Evolutionary conservation across 2,329 filamentous ascomycete genomes (phyloP).

Genomic region (Apiospora kogelbergensis): DNA sequence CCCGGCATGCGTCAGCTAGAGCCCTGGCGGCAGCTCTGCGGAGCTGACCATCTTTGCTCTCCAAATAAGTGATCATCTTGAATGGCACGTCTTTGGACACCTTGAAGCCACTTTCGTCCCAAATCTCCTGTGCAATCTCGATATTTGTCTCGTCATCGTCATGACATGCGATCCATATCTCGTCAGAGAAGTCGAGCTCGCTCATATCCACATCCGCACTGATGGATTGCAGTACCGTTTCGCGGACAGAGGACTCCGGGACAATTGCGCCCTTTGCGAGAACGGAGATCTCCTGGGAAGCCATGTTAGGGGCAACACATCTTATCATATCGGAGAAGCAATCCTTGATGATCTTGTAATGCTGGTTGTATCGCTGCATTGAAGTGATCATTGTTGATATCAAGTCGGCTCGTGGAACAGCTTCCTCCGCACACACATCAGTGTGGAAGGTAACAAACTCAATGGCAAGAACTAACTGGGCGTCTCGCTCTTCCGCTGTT

Average conservation of each 20-base stretch:
- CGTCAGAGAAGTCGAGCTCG: slow-evolving; percentile 80
- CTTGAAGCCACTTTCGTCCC: slow-evolving; percentile 87
- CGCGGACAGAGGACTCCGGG: slow-evolving; percentile 75
- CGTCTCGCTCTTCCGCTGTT: slow-evolving; percentile 76
- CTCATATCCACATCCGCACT: slow-evolving; percentile 90
- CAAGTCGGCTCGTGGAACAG: slow-evolving; percentile 74
- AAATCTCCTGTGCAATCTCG: slow-evolving; percentile 82
- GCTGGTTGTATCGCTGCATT: slow-evolving; percentile 87
- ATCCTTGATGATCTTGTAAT: slow-evolving; percentile 94
- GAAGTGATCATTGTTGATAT: slow-evolving; percentile 71
- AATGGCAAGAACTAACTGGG: slow-evolving; percentile 84
- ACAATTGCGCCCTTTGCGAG: slow-evolving; percentile 80
- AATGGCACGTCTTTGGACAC: slow-evolving; percentile 64
- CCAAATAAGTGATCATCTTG: slow-evolving; percentile 74
- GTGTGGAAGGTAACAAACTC: slow-evolving; percentile 91
- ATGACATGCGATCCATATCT: slow-evolving; percentile 92
- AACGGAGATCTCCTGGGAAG: slow-evolving; percentile 66
- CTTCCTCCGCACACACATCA: slow-evolving; percentile 70
- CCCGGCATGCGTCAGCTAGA: slow-evolving; percentile 70
- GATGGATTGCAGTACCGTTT: slow-evolving; percentile 83
- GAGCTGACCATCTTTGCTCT: slow-evolving; percentile 77
- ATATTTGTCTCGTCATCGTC: slow-evolving; percentile 87
- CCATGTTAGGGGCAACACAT: slow-evolving; percentile 81
- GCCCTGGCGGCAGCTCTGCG: slow-evolving; percentile 81
- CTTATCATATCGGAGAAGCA: slow-evolving; percentile 84